Evolutionary conservation across 1,284 basidiomycete species (phyloP), one percentile per base, ranked within the genome.

Genomic region (Amylostereum chailletii): DNA sequence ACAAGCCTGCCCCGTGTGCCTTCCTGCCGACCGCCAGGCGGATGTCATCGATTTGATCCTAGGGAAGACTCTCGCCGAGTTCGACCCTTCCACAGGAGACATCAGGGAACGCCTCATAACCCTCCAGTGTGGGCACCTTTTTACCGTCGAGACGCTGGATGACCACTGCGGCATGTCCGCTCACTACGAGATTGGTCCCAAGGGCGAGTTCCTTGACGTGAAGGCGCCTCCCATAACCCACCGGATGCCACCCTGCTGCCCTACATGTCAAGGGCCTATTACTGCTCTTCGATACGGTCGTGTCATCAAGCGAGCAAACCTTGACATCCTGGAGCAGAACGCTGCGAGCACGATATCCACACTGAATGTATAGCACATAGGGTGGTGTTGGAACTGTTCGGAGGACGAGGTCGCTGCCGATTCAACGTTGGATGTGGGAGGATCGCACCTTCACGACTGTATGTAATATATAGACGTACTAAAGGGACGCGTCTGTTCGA

Each of bases 131-230:
- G 57, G 74, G 0, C 86, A 89, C 58, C 63, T 75, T 1, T 88
- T 88, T 61, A 86, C 86, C 0, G 76, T 86, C 4, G 83, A 85
- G 59, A 82, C 82, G 0, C 68, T 89, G 19, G 86, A 89, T 52
- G 81, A 79, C 0, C 65, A 72, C 45, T 78, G 77, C 51, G 58
- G 64, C 3, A 71, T 88, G 62, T 49, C 53, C 0, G 69, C 75
- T 2, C 84, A 76, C 57, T 89, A 88, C 59, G 55, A 56, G 58
- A 50, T 54, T 2, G 57, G 61, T 5, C 45, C 37, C 0, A 49
- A 64, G 8, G 71, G 69, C 1, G 60, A 36, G 26, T 84, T 76
- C 72, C 37, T 59, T 6, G 69, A 66, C 0, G 62, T 76, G 19
- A 59, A 62, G 48, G 58, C 67, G 2, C 71, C 76, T 29, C 65